Conservation (phyloP, 495 filamentous ascomycete genomes). For the Xylaria telfairii region DNA sequence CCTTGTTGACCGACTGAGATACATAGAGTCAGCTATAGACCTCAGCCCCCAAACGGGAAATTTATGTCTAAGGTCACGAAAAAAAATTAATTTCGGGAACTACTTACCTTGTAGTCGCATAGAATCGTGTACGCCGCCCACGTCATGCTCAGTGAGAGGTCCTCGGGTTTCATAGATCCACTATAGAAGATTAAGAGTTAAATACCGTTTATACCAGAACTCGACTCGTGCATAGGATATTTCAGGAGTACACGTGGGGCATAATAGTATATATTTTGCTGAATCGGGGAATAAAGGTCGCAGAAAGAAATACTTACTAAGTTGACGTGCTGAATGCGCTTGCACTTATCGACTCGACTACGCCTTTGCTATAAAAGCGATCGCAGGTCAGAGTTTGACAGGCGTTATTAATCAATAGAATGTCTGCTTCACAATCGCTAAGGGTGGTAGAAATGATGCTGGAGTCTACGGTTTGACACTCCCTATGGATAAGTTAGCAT, state of each 20-base stretch:
- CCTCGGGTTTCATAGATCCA: neutral
- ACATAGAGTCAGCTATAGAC: neutral
- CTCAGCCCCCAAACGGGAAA: neutral
- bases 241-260: too few relatives aligned
- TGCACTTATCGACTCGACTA: slow-evolving; percentile 12
- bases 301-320: neutral
- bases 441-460: slow-evolving; percentile 3
- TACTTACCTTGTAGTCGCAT: neutral
- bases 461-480: neutral
- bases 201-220: too few relatives aligned
- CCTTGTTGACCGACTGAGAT: neutral
- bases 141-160: neutral
- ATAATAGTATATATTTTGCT: too few relatives aligned
- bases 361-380: slow-evolving; percentile 5
- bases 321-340: neutral
- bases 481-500: neutral
- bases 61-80: neutral
- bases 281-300: too few relatives aligned
- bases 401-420: neutral
- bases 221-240: too few relatives aligned
- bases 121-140: neutral
- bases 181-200: too few relatives aligned
- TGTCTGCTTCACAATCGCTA: neutral
- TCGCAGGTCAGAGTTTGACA: neutral
- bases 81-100: neutral